Evolutionary conservation across 2,329 filamentous ascomycete genomes (phyloP).

Genomic region (Claviceps maximensis): DNA sequence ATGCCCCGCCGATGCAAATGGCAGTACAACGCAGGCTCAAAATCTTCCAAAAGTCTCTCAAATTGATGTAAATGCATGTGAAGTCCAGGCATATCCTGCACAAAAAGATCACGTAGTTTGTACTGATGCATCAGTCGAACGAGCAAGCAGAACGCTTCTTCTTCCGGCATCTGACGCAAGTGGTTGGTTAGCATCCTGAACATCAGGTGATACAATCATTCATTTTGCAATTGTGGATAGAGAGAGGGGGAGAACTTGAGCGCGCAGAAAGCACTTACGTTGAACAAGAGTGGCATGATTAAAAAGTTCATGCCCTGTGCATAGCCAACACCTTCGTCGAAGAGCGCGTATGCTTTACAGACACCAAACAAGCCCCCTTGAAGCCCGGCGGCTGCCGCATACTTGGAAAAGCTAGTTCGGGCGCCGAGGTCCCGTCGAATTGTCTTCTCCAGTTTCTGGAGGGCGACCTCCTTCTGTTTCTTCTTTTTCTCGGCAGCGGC

Average conservation of each 20-base stretch:
- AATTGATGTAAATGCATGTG: constrained; percentile 93
- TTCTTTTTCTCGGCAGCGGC: constrained; percentile 57
- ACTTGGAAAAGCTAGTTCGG: constrained; percentile 92
- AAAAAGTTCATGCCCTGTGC: constrained; percentile 99
- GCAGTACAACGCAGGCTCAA: constrained; percentile 88
- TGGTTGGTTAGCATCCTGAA: neutral
- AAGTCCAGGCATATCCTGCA: constrained; percentile 90
- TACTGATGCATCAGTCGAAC: constrained; percentile 97
- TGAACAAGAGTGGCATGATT: constrained; percentile 91
- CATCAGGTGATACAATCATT: neutral
- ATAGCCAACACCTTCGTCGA: constrained; percentile 88
- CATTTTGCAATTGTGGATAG: no score
- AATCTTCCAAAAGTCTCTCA: constrained; percentile 82
- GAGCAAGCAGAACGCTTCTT: constrained; percentile 88
- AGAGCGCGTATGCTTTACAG: constrained; percentile 94
- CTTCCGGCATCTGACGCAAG: constrained; percentile 67
- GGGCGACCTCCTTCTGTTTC: constrained; percentile 58
- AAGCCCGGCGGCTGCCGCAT: constrained; percentile 76
- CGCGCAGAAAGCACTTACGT: constrained; percentile 39
- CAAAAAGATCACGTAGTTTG: constrained; percentile 79
- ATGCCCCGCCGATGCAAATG: constrained; percentile 82
- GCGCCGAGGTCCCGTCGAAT: constrained; percentile 87
- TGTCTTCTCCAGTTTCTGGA: constrained; percentile 77
- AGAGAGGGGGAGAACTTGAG: neutral
- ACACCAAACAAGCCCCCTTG: constrained; percentile 91